Percentiles rank a stretch among this genome's conserved stretches.
Evolutionary conservation across 768 basidiomycete species (phyloP).

Genomic region (Lentinula detonsa): DNA sequence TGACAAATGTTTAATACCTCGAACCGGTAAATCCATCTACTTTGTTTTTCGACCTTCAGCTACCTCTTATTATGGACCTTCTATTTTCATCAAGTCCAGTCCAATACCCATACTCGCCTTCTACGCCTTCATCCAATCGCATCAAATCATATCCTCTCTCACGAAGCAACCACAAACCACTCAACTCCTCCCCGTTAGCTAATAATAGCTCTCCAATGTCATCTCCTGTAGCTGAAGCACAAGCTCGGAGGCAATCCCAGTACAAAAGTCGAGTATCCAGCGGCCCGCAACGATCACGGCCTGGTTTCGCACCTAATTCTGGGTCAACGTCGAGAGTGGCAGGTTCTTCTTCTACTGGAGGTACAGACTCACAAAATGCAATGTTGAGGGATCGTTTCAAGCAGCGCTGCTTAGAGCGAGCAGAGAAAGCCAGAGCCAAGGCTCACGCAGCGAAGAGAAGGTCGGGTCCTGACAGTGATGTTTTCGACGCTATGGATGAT

Average conservation of each 20-base stretch:
- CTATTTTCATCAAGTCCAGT: slow-evolving; percentile 21
- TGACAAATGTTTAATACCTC: too few relatives aligned
- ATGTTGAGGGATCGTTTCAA: slow-evolving; percentile 58
- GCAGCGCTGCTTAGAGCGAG: slow-evolving; percentile 57
- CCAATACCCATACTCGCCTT: slow-evolving; percentile 16
- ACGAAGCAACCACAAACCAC: slow-evolving; percentile 22
- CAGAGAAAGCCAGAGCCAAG: slow-evolving; percentile 46
- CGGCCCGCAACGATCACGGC: slow-evolving; percentile 2
- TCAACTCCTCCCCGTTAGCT: slow-evolving; percentile 49
- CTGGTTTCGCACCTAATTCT: slow-evolving; percentile 4
- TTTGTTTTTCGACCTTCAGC: too few relatives aligned
- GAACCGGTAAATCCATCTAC: too few relatives aligned
- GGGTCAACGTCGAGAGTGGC: slow-evolving; percentile 14
- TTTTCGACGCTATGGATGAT: slow-evolving; percentile 40
- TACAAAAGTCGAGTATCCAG: slow-evolving; percentile 38
- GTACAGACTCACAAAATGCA: slow-evolving; percentile 37
- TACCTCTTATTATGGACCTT: background rate
- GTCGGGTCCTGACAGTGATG: slow-evolving; percentile 42
- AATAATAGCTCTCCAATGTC: slow-evolving; percentile 31
- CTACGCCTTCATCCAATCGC: slow-evolving; percentile 27
- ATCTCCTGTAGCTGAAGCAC: slow-evolving; percentile 39
- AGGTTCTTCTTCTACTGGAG: slow-evolving; percentile 17
- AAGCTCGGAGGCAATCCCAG: slow-evolving; percentile 48
- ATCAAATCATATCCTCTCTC: slow-evolving; percentile 16
- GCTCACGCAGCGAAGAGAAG: slow-evolving; percentile 31